These are phyloP conservation scores for Vigna nakashimae DNA, from an alignment of 306 rosid genomes.

Conservation along the genomic window DNA sequence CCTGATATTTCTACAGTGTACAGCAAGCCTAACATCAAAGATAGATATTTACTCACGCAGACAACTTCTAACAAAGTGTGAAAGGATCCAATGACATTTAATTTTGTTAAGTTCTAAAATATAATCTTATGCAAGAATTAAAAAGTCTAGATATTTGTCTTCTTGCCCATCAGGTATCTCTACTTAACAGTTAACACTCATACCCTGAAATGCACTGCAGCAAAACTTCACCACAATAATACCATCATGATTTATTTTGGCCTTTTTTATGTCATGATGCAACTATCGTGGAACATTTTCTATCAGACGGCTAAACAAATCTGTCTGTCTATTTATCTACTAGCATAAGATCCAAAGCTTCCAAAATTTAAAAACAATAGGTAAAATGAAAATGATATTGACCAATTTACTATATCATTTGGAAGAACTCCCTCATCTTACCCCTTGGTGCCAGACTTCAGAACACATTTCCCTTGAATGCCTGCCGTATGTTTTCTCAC, in stretches of 20 bases:
- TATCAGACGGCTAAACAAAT: neutral
- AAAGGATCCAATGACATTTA: neutral
- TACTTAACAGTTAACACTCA: conserved; percentile 2
- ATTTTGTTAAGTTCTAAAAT: conserved; percentile 9
- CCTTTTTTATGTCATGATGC: neutral
- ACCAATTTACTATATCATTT: conserved; percentile 13
- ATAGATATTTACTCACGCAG: neutral
- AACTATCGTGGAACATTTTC: neutral
- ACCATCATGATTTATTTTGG: neutral
- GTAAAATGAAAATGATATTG: conserved; percentile 2
- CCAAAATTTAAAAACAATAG: conserved; percentile 22
- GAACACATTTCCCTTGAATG: neutral
- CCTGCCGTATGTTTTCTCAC: neutral
- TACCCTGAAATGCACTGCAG: conserved; percentile 3
- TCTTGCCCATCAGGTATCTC: conserved; percentile 3
- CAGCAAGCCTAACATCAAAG: conserved; percentile 2
- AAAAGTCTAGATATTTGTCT: neutral
- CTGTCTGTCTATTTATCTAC: neutral
- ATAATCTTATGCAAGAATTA: neutral
- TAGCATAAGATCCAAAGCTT: conserved; percentile 17
- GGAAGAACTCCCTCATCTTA: neutral
- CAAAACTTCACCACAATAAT: neutral
- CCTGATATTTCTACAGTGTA: conserved; percentile 4
- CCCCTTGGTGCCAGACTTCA: neutral
- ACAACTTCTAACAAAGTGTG: conserved; percentile 4